These are phyloP conservation scores for Zymoseptoria ardabiliae DNA, from an alignment of 2,329 filamentous ascomycete species.

Conservation along the genomic window DNA sequence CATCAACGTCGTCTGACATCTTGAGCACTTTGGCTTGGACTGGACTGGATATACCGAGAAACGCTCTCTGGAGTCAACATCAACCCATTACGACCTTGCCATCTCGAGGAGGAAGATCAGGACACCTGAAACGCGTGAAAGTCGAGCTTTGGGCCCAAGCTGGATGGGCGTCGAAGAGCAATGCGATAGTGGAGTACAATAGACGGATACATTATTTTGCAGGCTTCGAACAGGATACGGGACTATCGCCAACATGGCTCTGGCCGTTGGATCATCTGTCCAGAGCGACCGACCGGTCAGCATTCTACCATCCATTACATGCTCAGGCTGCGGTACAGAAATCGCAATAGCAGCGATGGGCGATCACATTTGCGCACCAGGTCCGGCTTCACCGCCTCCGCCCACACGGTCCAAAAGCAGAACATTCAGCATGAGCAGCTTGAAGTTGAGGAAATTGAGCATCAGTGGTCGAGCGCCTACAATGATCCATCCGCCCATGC, in stretches of 20 bases:
- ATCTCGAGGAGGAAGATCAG: neutral
- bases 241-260: constrained; percentile 17
- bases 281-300: constrained; percentile 51
- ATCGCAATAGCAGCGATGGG: constrained; percentile 82
- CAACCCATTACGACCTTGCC: neutral
- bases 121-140: neutral
- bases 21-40: neutral
- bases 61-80: neutral
- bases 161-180: neutral
- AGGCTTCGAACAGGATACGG: neutral
- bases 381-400: constrained; percentile 8
- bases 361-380: constrained; percentile 60
- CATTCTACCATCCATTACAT: constrained; percentile 79
- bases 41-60: neutral
- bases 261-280: constrained; percentile 21
- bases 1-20: neutral
- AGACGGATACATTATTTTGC: neutral
- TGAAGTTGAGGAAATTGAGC: constrained; percentile 18
- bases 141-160: neutral
- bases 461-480: constrained; percentile 18
- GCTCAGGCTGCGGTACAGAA: constrained; percentile 68
- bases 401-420: constrained; percentile 10
- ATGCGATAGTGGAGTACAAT: neutral
- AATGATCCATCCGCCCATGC: neutral
- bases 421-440: constrained; percentile 21